Evolutionary conservation across 129 eudicot species (phyloP).

Genomic region (Saussurea involucrata): DNA sequence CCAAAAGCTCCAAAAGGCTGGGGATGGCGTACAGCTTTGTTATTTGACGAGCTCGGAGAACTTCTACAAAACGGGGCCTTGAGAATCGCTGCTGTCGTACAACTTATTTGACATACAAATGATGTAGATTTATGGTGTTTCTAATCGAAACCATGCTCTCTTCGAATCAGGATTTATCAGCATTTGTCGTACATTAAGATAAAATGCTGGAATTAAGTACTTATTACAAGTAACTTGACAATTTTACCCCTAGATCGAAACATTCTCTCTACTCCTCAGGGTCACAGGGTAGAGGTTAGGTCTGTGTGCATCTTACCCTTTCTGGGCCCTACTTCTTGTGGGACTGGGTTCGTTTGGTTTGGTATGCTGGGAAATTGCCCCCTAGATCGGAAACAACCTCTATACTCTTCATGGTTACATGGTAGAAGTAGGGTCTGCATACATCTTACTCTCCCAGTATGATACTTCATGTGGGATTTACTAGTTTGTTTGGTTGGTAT

Average conservation of each 20-base stretch:
- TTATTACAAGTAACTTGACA: background rate
- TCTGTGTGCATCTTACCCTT: background rate
- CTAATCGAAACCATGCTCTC: background rate
- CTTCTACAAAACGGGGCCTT: slow-evolving; percentile 85
- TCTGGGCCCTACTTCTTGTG: background rate
- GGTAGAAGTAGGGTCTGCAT: no score
- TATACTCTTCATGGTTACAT: background rate
- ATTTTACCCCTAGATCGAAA: background rate
- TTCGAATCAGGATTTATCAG: background rate
- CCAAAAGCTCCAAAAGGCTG: slow-evolving; percentile 99
- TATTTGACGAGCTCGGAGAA: slow-evolving; percentile 83
- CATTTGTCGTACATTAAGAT: background rate
- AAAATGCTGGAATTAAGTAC: background rate
- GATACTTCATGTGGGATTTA: no score
- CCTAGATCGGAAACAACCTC: no score
- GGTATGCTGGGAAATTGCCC: background rate
- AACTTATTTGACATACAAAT: slow-evolving; percentile 57
- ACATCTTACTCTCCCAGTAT: no score
- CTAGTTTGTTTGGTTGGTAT: no score
- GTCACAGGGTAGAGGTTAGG: no score
- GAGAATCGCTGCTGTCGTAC: slow-evolving; percentile 91
- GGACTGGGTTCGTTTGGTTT: background rate
- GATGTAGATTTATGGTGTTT: background rate
- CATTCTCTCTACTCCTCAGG: background rate
- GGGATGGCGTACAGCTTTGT: slow-evolving; percentile 97